A percentile compares a stretch with the other conserved stretches of the same genome.
Conservation (phyloP, 768 basidiomycete genomes). For the Coprinellus micaceus region DNA sequence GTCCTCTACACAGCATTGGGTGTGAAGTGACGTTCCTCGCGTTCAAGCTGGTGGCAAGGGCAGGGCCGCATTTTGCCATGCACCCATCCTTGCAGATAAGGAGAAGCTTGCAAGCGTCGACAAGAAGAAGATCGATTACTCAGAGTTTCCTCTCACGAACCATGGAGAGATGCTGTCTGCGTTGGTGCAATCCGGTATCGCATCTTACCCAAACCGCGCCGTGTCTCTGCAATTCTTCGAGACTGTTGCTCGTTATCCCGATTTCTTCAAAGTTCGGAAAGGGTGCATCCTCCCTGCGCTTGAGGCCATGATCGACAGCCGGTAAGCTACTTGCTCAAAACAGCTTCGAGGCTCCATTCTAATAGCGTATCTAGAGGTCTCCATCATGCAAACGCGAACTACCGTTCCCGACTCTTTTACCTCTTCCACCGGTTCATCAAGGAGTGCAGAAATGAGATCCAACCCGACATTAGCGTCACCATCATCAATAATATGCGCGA, state of each 20-base stretch:
- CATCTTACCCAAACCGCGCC: constrained; percentile 75
- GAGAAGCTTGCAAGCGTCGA: constrained; percentile 62
- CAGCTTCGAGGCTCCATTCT: not conserved
- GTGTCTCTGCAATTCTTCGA: constrained; percentile 93
- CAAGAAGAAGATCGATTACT: constrained; percentile 67
- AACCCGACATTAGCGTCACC: constrained; percentile 61
- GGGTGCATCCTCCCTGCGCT: constrained; percentile 84
- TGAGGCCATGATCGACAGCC: constrained; percentile 79
- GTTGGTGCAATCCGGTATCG: constrained; percentile 79
- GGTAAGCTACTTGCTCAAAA: constrained; percentile 47
- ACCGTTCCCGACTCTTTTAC: constrained; percentile 82
- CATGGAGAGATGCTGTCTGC: constrained; percentile 89
- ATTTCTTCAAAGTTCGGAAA: constrained; percentile 94
- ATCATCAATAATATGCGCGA: constrained; percentile 77
- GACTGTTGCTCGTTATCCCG: constrained; percentile 84
- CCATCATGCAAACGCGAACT: constrained; percentile 67
- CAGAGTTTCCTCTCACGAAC: constrained; percentile 77
- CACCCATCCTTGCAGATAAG: constrained; percentile 57
- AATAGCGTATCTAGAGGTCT: constrained; percentile 58
- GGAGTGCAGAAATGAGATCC: constrained; percentile 75
- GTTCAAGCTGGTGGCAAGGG: constrained; percentile 71
- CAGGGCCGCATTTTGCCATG: constrained; percentile 80
- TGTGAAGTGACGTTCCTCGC: constrained; percentile 9
- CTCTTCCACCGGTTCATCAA: constrained; percentile 91
- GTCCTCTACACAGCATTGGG: not conserved